Evolutionary conservation across 1,284 basidiomycete species (phyloP).

Genomic region (Trichosporon coremiiforme): DNA sequence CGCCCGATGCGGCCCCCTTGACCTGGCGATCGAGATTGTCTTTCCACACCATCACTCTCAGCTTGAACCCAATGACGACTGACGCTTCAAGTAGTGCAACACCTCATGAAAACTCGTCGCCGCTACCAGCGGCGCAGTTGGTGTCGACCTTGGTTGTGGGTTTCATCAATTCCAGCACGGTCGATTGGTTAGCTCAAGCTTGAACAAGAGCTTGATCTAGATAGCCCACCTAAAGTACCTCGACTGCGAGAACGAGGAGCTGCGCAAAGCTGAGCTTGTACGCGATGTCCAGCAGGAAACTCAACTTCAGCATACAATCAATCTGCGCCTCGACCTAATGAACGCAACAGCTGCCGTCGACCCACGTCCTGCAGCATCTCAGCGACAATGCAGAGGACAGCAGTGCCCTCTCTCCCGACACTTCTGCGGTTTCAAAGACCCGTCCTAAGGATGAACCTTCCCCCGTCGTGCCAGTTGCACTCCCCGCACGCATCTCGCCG

Average conservation of each 20-base stretch:
- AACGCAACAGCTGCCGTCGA: neutral
- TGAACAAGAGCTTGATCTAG: neutral
- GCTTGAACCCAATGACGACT: neutral
- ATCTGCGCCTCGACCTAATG: neutral
- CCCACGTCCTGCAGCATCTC: neutral
- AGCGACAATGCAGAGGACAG: neutral
- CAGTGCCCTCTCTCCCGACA: neutral
- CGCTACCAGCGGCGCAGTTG: neutral
- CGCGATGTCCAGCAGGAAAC: neutral
- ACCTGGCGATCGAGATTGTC: neutral
- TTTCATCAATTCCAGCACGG: neutral
- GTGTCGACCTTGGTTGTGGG: neutral
- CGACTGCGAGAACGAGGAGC: neutral
- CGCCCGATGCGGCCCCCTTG: neutral
- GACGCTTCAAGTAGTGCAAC: neutral
- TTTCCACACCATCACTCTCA: neutral
- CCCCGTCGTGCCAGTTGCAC: too few species aligned
- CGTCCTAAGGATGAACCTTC: neutral
- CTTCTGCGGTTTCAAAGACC: neutral
- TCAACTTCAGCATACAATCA: neutral
- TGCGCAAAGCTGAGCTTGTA: neutral
- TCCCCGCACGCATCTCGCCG: too few species aligned
- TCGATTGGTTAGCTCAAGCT: too few species aligned
- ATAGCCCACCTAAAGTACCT: neutral
- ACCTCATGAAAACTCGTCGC: neutral